Conservation (phyloP, 148 eudicot genomes). For the Rhododendron mucronatum region DNA sequence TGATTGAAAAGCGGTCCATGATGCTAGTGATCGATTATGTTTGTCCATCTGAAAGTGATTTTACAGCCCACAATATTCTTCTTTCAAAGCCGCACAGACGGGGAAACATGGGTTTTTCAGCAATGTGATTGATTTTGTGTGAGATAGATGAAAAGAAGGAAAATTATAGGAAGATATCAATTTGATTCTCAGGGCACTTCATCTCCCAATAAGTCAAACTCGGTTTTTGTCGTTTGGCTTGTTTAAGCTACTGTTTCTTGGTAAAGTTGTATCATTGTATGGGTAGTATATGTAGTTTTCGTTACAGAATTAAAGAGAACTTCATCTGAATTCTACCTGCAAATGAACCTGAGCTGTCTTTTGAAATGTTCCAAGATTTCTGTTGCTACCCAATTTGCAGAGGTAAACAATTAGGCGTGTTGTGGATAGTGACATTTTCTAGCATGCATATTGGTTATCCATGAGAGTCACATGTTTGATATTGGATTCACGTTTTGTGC, state of each 20-base stretch:
- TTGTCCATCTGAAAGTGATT: background rate
- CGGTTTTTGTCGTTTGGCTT: background rate
- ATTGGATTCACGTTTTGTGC: background rate
- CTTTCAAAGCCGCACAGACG: background rate
- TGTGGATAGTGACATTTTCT: background rate
- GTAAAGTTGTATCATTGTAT: background rate
- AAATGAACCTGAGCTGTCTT: background rate
- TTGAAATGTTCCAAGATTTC: background rate
- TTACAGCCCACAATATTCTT: background rate
- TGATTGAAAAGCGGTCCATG: background rate
- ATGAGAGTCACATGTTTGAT: background rate
- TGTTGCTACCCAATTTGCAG: background rate
- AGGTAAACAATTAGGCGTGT: background rate
- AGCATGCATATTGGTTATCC: background rate
- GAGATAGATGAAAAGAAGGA: background rate
- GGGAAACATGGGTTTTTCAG: background rate
- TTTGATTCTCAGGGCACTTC: background rate
- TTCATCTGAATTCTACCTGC: background rate
- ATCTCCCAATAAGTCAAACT: background rate
- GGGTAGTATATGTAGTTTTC: background rate
- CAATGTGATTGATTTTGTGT: background rate
- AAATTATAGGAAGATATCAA: background rate
- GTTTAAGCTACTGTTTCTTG: background rate
- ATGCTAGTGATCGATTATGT: background rate
- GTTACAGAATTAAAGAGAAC: background rate